Percentiles rank a stretch among this genome's conserved stretches.
Conservation (phyloP, 805 yeast species). For the Teunomyces tritomae region DNA sequence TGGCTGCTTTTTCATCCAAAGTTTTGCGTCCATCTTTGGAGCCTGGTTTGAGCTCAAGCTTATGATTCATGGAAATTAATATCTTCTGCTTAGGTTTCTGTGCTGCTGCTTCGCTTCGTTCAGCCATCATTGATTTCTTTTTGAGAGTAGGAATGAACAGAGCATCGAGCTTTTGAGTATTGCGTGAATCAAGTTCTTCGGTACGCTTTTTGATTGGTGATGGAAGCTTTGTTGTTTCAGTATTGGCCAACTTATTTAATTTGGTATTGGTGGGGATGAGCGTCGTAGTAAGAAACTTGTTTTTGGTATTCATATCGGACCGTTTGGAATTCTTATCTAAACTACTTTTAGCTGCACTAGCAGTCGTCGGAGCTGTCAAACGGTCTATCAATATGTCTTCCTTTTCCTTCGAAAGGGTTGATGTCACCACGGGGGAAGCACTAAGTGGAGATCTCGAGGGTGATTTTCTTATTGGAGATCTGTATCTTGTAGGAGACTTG, state of each 20-base stretch:
- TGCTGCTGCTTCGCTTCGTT: slow-evolving; percentile 25
- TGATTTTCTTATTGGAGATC: neutral
- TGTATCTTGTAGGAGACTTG: neutral
- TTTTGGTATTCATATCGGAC: slow-evolving; percentile 17
- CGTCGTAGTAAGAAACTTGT: slow-evolving; percentile 35
- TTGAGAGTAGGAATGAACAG: slow-evolving; percentile 18
- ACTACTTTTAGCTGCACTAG: slow-evolving; percentile 29
- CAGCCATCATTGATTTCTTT: slow-evolving; percentile 29
- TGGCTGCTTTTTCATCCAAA: slow-evolving; percentile 11
- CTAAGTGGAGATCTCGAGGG: slow-evolving; percentile 1
- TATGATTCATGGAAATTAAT: slow-evolving; percentile 23
- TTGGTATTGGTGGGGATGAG: slow-evolving; percentile 30
- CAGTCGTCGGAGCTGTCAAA: slow-evolving; percentile 28
- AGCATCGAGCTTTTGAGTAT: slow-evolving; percentile 14
- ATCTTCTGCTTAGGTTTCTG: slow-evolving; percentile 26
- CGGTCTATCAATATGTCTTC: slow-evolving; percentile 13
- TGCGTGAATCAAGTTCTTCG: slow-evolving; percentile 11
- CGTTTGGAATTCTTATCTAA: slow-evolving; percentile 1
- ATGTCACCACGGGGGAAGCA: neutral
- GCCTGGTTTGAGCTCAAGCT: slow-evolving; percentile 8
- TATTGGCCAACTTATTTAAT: slow-evolving; percentile 14
- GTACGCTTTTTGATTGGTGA: slow-evolving; percentile 14
- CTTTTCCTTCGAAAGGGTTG: neutral
- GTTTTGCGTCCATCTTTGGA: neutral
- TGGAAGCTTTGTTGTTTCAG: slow-evolving; percentile 6